phyloP scores from a whole-genome alignment of 768 basidiomycete species.

The Tubosaeta brunneosetosa region DNA sequence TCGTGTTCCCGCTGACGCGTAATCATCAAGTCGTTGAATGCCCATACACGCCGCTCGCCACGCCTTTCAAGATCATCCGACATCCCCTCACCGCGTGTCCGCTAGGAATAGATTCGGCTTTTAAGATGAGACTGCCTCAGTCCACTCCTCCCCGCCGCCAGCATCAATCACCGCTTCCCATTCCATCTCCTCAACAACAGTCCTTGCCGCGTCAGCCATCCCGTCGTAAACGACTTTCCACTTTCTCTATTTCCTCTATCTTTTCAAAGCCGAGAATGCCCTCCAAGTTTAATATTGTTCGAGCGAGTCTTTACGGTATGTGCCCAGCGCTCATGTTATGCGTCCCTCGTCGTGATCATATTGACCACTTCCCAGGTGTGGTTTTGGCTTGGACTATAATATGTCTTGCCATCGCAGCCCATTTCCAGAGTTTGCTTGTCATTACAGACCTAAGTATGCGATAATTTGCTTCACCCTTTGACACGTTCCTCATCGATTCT shows the following conservation, averaged over 20 bases:
- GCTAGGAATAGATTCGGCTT: conserved; percentile 14
- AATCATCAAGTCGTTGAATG: conserved; percentile 6
- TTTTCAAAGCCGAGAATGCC: conserved; percentile 50
- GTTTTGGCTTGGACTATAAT: conserved; percentile 73
- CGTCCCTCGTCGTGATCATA: conserved; percentile 4
- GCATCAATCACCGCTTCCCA: conserved; percentile 19
- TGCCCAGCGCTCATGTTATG: background rate
- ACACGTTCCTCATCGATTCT: conserved; percentile 3
- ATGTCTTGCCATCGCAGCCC: conserved; percentile 73
- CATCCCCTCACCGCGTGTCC: conserved; percentile 29
- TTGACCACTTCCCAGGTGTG: conserved; percentile 38
- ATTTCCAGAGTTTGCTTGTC: conserved; percentile 67
- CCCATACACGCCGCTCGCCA: conserved; percentile 25
- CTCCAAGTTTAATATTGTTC: conserved; percentile 65
- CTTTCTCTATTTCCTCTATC: conserved; percentile 27
- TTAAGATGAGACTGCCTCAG: conserved; percentile 29
- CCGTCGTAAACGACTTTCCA: conserved; percentile 31
- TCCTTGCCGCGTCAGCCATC: conserved; percentile 27
- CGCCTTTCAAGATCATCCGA: conserved; percentile 24
- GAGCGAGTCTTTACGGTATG: conserved; percentile 65
- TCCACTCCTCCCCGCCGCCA: conserved; percentile 22
- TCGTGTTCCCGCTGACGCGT: conserved; percentile 26
- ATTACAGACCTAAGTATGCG: conserved; percentile 76
- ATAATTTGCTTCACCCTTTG: background rate
- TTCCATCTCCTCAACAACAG: conserved; percentile 18